phyloP scores from a whole-genome alignment of 1,139 yeast species.

The Blastobotrys raffinosifermentans region DNA sequence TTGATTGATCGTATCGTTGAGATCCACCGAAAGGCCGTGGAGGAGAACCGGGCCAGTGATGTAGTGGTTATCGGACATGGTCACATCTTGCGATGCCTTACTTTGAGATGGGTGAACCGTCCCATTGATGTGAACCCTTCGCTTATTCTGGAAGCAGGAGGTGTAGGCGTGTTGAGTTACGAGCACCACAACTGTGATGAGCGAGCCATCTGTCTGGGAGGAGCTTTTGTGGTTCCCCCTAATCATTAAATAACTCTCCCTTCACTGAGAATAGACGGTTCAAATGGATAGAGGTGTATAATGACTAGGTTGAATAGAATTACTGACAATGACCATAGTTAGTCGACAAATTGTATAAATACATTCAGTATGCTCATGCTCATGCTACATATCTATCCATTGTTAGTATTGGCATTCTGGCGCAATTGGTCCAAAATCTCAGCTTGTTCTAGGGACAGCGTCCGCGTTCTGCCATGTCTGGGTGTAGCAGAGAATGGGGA shows the following conservation, averaged over 20 bases:
- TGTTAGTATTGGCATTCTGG: no score
- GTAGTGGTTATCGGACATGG: conserved; percentile 87
- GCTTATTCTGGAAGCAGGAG: conserved; percentile 88
- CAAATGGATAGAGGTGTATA: conserved; percentile 29
- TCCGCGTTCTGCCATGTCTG: conserved; percentile 26
- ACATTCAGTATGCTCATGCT: background rate
- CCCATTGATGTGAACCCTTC: conserved; percentile 62
- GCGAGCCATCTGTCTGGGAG: conserved; percentile 71
- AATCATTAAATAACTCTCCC: conserved; percentile 10
- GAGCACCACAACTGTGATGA: conserved; percentile 80
- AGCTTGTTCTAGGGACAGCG: conserved; percentile 45
- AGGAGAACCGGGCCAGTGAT: conserved; percentile 54
- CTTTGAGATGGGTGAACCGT: conserved; percentile 75
- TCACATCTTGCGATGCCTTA: conserved; percentile 82
- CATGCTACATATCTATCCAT: no score
- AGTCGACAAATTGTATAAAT: conserved; percentile 3
- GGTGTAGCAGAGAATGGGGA: conserved; percentile 18
- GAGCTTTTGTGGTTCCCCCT: conserved; percentile 64
- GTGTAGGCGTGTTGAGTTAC: conserved; percentile 86
- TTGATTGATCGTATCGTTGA: conserved; percentile 57
- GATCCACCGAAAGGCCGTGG: conserved; percentile 58
- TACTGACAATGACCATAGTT: conserved; percentile 1
- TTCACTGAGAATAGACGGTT: conserved; percentile 24
- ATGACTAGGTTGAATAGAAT: conserved; percentile 16
- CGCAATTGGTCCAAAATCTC: conserved; percentile 42